Conservation (phyloP, 75 land plant genomes). For the Selaginella tamariscina region DNA sequence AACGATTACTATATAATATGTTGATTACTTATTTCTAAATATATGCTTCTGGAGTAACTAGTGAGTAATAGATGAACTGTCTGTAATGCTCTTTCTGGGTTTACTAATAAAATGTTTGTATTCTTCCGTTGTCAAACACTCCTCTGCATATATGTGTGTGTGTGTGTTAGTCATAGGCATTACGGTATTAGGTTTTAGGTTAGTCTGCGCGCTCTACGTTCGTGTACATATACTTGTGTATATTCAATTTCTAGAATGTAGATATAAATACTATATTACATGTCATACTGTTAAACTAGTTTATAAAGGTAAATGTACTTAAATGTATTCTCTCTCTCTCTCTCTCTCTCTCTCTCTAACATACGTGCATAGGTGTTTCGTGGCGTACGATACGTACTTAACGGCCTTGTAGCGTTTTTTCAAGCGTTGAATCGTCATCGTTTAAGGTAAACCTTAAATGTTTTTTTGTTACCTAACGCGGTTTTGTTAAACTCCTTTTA, state of each 20-base stretch:
- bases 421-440: constrained; percentile 77
- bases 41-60: too few relatives aligned
- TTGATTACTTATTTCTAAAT: neutral
- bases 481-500: neutral
- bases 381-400: constrained; percentile 66
- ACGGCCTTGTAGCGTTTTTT: constrained; percentile 84
- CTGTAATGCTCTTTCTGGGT: too few relatives aligned
- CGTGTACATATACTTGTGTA: neutral
- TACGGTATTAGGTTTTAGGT: too few relatives aligned
- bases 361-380: constrained; percentile 54
- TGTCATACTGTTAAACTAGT: too few relatives aligned
- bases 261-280: neutral
- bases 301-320: neutral
- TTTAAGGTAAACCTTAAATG: constrained; percentile 40
- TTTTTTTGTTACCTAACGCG: neutral
- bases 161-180: too few relatives aligned
- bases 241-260: neutral
- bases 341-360: neutral
- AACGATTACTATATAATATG: neutral
- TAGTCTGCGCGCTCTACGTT: too few relatives aligned
- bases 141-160: too few relatives aligned
- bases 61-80: too few relatives aligned
- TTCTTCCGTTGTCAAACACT: too few relatives aligned
- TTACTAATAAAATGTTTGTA: too few relatives aligned
- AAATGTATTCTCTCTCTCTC: neutral